A percentile compares a stretch with the other conserved stretches of the same genome.
phyloP scores from a whole-genome alignment of 352 stramenopile species.

The Phytopythium delawarense region DNA sequence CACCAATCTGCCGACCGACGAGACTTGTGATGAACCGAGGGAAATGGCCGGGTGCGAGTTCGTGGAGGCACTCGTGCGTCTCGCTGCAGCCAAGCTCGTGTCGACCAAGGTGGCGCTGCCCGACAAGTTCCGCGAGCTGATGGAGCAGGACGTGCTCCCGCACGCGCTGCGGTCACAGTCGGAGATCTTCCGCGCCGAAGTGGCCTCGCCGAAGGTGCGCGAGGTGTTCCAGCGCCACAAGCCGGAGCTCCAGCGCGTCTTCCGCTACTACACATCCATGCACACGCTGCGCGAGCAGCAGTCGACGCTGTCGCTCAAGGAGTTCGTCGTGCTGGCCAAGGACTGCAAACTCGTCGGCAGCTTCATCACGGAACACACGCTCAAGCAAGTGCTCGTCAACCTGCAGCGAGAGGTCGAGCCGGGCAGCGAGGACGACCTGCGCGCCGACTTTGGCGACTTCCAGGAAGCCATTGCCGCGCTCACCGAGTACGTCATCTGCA shows the following conservation, averaged over 20 bases:
- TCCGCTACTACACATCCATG: conserved; percentile 82
- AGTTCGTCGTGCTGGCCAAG: conserved; percentile 56
- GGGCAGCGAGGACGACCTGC: conserved; percentile 33
- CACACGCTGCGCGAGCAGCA: conserved; percentile 66
- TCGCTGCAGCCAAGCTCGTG: conserved; percentile 51
- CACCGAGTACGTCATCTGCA: conserved; percentile 77
- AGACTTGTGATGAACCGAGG: conserved; percentile 10
- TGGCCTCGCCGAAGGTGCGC: conserved; percentile 61
- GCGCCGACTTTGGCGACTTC: conserved; percentile 64
- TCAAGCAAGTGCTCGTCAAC: conserved; percentile 76
- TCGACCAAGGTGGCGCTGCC: conserved; percentile 28
- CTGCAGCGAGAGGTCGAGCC: conserved; percentile 52
- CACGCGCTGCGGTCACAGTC: conserved; percentile 66
- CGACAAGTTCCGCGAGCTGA: conserved; percentile 58
- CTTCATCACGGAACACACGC: conserved; percentile 74
- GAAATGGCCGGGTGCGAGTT: conserved; percentile 69
- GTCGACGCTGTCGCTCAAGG: conserved; percentile 60
- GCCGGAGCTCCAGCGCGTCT: conserved; percentile 56
- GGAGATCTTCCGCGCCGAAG: conserved; percentile 69
- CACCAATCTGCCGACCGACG: not conserved
- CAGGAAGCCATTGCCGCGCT: conserved; percentile 67
- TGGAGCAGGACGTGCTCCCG: conserved; percentile 64
- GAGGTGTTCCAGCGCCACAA: conserved; percentile 78
- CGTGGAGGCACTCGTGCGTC: conserved; percentile 51
- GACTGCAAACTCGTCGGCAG: conserved; percentile 75